Conservation (phyloP, 1,284 basidiomycete species). For the Moesziomyces globuligerus region DNA sequence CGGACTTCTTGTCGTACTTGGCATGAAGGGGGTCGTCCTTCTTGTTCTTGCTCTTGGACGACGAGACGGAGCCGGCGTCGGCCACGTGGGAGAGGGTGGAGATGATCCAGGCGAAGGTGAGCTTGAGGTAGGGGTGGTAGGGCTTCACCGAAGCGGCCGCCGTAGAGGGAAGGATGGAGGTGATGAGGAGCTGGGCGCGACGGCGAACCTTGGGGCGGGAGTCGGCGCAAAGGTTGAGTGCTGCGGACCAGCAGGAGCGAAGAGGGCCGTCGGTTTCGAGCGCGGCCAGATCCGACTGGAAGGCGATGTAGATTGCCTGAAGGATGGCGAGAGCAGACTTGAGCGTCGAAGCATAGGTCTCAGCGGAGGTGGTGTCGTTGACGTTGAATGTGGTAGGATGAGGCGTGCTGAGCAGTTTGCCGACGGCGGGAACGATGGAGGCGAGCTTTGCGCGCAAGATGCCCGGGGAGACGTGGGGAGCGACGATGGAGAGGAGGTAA, state of each 20-base stretch:
- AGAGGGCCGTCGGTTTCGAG: conserved; percentile 55
- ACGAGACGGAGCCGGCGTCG: conserved; percentile 70
- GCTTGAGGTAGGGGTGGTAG: conserved; percentile 85
- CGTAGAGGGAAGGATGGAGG: conserved; percentile 71
- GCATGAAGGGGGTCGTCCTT: conserved; percentile 71
- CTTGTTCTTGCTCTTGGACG: conserved; percentile 71
- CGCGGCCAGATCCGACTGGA: conserved; percentile 72
- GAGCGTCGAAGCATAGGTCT: conserved; percentile 69
- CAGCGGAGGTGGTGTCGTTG: conserved; percentile 76
- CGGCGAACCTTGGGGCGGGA: conserved; percentile 92
- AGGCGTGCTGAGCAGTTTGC: conserved; percentile 56
- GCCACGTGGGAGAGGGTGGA: conserved; percentile 76
- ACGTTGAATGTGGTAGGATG: conserved; percentile 49
- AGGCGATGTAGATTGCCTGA: conserved; percentile 75
- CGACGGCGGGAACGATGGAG: conserved; percentile 52
- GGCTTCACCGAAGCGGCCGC: conserved; percentile 34
- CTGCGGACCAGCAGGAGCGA: conserved; percentile 71
- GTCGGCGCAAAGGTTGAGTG: conserved; percentile 85
- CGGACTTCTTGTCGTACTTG: conserved; percentile 60
- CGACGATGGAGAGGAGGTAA: conserved; percentile 62
- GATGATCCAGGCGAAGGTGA: conserved; percentile 81
- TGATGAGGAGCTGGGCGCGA: conserved; percentile 85
- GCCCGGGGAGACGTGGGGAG: conserved; percentile 53
- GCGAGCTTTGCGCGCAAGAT: conserved; percentile 57
- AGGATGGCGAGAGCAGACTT: conserved; percentile 81